Conservation (phyloP, 202 grass and related monocot species). For the Dendrocalamus latiflorus region DNA sequence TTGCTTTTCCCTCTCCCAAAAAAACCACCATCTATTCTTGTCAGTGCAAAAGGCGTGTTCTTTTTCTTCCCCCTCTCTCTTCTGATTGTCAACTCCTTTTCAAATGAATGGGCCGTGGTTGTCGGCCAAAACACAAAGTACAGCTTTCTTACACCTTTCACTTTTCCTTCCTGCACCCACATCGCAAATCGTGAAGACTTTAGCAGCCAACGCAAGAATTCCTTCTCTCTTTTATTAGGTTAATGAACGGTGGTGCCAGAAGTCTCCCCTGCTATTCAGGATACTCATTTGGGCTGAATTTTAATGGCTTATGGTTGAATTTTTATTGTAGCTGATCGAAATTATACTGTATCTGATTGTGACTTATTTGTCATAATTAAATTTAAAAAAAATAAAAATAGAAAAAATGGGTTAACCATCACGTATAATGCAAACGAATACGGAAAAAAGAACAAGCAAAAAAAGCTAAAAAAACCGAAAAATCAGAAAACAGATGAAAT, state of each 20-base stretch:
- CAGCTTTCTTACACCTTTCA: slow-evolving; percentile 11
- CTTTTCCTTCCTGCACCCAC: slow-evolving; percentile 20
- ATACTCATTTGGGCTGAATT: too few relatives aligned
- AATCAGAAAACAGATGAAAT: too few relatives aligned
- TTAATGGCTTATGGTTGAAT: too few relatives aligned
- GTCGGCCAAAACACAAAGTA: neutral
- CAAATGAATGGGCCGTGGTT: slow-evolving; percentile 5
- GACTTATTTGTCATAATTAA: too few relatives aligned
- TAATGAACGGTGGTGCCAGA: neutral
- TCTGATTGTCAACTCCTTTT: slow-evolving; percentile 26
- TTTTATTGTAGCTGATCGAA: too few relatives aligned
- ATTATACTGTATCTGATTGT: too few relatives aligned
- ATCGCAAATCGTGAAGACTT: slow-evolving; percentile 26
- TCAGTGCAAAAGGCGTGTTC: neutral
- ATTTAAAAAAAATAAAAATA: too few relatives aligned
- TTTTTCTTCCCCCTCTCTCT: neutral
- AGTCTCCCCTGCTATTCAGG: neutral
- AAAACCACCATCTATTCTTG: neutral
- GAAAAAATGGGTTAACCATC: too few relatives aligned
- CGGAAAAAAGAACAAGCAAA: too few relatives aligned
- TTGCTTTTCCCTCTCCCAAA: neutral
- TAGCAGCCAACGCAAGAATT: neutral
- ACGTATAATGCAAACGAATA: too few relatives aligned
- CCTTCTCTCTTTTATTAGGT: neutral
- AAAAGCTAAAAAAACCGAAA: too few relatives aligned